Conservation (phyloP, 2,329 filamentous ascomycete genomes). For the Hypoxylon sp. region DNA sequence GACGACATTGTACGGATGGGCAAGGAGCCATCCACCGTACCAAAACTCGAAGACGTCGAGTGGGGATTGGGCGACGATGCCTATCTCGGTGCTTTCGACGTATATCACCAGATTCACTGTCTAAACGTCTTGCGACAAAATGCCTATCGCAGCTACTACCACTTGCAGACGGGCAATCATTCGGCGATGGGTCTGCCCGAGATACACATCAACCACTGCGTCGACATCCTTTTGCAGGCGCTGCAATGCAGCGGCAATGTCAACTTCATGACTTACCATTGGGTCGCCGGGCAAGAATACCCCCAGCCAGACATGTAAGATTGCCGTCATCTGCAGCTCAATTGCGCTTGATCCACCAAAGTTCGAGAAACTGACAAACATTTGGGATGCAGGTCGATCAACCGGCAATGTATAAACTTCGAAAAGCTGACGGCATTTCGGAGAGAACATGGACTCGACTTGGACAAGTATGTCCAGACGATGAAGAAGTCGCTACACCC, state of each 20-base stretch:
- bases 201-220: slow-evolving; percentile 54
- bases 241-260: slow-evolving; percentile 53
- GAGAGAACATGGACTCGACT: slow-evolving; percentile 34
- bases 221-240: slow-evolving; percentile 53
- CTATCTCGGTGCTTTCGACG: slow-evolving; percentile 51
- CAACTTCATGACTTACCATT: slow-evolving; percentile 53
- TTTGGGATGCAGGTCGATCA: slow-evolving; percentile 33
- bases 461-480: slow-evolving; percentile 37
- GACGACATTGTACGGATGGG: slow-evolving; percentile 49
- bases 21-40: slow-evolving; percentile 48
- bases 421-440: slow-evolving; percentile 44
- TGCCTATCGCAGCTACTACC: slow-evolving; percentile 47
- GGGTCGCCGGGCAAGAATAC: slow-evolving; percentile 49
- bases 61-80: slow-evolving; percentile 52
- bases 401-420: slow-evolving; percentile 54
- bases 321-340: neutral
- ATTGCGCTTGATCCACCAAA: neutral
- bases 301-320: slow-evolving; percentile 54
- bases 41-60: slow-evolving; percentile 47
- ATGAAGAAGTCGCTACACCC: slow-evolving; percentile 38
- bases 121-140: slow-evolving; percentile 51
- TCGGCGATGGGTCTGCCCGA: slow-evolving; percentile 31
- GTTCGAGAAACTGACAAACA: slow-evolving; percentile 5
- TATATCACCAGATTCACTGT: slow-evolving; percentile 53
- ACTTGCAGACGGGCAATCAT: slow-evolving; percentile 37